Conservation (phyloP, 495 filamentous ascomycete genomes). For the Podospora fimiseda region DNA sequence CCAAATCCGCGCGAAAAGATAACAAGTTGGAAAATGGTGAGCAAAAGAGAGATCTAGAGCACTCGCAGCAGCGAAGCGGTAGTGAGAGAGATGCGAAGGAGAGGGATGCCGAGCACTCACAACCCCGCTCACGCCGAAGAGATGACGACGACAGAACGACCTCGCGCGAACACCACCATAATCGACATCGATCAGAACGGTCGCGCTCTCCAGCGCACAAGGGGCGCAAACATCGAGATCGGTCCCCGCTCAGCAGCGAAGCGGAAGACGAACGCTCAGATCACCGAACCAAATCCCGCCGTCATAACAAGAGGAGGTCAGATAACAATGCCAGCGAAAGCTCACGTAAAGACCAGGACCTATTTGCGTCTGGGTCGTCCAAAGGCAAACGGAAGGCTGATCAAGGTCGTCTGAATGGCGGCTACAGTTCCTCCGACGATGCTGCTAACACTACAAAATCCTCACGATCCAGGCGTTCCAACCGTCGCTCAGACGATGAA, state of each 20-base stretch:
- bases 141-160: conserved; percentile 5
- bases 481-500: neutral
- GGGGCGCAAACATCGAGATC: conserved; percentile 17
- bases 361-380: conserved; percentile 7
- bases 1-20: too few relatives aligned
- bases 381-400: conserved; percentile 15
- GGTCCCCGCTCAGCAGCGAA: conserved; percentile 20
- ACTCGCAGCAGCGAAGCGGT: neutral
- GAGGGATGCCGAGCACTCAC: conserved; percentile 1
- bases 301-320: conserved; percentile 3
- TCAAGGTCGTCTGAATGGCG: too few relatives aligned
- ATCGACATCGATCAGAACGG: conserved; percentile 7
- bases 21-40: neutral
- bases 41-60: conserved; percentile 4
- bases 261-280: neutral
- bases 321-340: neutral
- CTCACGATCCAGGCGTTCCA: neutral
- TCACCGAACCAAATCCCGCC: conserved; percentile 2
- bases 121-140: conserved; percentile 5
- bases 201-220: conserved; percentile 20
- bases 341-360: neutral
- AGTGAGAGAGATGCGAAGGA: neutral
- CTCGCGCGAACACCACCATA: conserved; percentile 2
- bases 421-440: conserved; percentile 12
- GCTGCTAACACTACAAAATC: neutral